Base-by-base conservation (phyloP, 2,329 filamentous ascomycete species). In the Trichoderma cornu-damae region DNA sequence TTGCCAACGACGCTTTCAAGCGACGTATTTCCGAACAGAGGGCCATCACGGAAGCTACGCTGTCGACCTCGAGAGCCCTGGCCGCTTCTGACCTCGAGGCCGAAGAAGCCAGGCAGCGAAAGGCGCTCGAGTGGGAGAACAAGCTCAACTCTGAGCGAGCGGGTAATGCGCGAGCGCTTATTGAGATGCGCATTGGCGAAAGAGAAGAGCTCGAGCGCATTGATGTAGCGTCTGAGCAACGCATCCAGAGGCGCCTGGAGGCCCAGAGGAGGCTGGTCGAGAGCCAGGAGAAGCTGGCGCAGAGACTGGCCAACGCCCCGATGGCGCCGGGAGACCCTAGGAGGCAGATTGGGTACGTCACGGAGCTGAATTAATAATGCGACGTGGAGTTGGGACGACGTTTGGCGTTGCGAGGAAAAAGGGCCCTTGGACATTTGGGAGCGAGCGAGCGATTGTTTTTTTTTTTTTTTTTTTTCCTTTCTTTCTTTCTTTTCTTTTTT, bases 291-390 rank as follows among this genome's bases (percentile, higher is more conserved):
- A 69, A 68, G 60, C 57, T 75, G 55, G 73, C 73, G 1, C 70
- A 66, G 59, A 73, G 73, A 63, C 65, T 83, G 58, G 77, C 80
- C 7, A 74, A 78, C 14, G 68, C 66, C 1, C 63, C 67, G 1
- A 57, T 42, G 14, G 61, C 61, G 7, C 37, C 59, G 16, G 62
- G 60, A 0, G 66, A 72, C 35, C 52, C 66, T 40, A 69, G 77
- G 63, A 73, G 76, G 60, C 78, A 81, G 70, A 79, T 83, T 70
- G 81, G 81, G n/a, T 83, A 75, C 61, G 73, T 84, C 30, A 77
- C 77, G 47, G 80, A 83, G 70, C 58, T 82, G 65, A 75, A 75
- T 60, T 79, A 64, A 65, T 79, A 64, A 65, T 34, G 26, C 5
- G 12, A 30, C 2, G 9, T 11, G 42, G 12, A 2, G 20, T 35